A percentile compares a stretch with the other conserved stretches of the same genome.
Evolutionary conservation across 768 basidiomycete genomes (phyloP).

Genomic region (Podaxis sp.): DNA sequence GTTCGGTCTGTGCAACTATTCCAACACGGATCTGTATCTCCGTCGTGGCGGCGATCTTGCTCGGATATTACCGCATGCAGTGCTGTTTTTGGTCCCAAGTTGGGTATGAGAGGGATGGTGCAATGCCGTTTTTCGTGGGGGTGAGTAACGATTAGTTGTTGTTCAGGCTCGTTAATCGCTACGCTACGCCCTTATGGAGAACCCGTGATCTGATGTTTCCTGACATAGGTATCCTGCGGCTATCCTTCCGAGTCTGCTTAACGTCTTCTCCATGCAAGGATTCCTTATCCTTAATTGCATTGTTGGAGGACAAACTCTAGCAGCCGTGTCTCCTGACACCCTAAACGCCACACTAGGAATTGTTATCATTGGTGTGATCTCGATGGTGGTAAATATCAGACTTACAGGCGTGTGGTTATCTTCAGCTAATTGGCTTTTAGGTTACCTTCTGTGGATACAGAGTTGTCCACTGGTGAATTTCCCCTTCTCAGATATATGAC

Average conservation of each 20-base stretch:
- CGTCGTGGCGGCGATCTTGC: not conserved
- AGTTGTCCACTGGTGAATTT: constrained; percentile 54
- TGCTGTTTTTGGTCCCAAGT: constrained; percentile 73
- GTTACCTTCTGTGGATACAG: constrained; percentile 65
- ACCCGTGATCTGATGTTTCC: too few relatives aligned
- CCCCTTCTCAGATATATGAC: not conserved
- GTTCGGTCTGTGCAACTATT: not conserved
- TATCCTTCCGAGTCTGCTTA: constrained; percentile 51
- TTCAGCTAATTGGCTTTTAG: constrained; percentile 20
- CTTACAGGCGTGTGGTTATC: not conserved
- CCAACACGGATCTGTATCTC: not conserved
- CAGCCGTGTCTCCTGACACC: constrained; percentile 44
- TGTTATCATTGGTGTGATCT: constrained; percentile 38
- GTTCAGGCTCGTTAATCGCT: not conserved
- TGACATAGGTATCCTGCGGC: constrained; percentile 53
- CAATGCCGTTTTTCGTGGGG: constrained; percentile 45
- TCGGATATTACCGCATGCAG: constrained; percentile 22
- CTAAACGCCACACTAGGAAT: constrained; percentile 40
- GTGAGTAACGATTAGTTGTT: constrained; percentile 18
- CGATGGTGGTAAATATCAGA: constrained; percentile 29
- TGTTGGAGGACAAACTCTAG: constrained; percentile 66
- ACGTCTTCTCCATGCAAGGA: constrained; percentile 59
- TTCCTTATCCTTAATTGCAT: constrained; percentile 70
- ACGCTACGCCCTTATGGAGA: not conserved
- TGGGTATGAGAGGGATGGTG: constrained; percentile 82